phyloP scores from a whole-genome alignment of 2,329 filamentous ascomycete species.

The Xylariaceae sp. region DNA sequence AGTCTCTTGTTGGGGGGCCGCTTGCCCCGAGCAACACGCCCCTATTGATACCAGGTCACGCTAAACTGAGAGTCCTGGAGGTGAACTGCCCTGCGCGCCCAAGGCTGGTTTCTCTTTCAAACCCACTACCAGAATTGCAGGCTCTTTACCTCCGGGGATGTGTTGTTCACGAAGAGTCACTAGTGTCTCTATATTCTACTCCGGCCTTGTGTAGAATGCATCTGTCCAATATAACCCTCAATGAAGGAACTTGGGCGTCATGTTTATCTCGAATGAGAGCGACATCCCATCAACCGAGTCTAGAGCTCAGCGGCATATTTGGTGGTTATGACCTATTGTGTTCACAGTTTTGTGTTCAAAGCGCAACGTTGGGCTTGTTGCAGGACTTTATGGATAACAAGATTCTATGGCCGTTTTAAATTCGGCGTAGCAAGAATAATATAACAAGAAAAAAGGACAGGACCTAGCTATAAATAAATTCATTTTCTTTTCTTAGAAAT shows the following conservation, averaged over 20 bases:
- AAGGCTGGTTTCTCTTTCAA: not conserved
- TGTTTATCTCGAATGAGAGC: not conserved
- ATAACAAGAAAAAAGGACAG: no score
- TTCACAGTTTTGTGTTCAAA: not conserved
- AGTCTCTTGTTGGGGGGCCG: not conserved
- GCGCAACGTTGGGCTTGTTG: not conserved
- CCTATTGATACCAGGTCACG: not conserved
- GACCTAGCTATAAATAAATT: no score
- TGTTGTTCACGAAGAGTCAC: not conserved
- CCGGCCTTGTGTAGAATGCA: not conserved
- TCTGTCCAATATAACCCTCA: not conserved
- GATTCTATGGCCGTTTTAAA: not conserved
- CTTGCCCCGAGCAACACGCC: not conserved
- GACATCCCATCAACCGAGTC: not conserved
- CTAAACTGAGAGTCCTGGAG: not conserved
- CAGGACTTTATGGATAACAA: not conserved
- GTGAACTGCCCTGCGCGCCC: not conserved
- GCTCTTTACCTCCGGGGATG: not conserved
- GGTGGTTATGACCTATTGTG: not conserved
- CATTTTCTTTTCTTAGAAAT: no score
- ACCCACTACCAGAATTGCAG: not conserved
- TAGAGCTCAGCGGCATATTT: not conserved
- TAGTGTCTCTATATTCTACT: not conserved
- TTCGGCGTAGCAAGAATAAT: no score
- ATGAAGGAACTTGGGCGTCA: not conserved